phyloP scores from a whole-genome alignment of 805 yeast genomes.

The Starmerella stellata region DNA sequence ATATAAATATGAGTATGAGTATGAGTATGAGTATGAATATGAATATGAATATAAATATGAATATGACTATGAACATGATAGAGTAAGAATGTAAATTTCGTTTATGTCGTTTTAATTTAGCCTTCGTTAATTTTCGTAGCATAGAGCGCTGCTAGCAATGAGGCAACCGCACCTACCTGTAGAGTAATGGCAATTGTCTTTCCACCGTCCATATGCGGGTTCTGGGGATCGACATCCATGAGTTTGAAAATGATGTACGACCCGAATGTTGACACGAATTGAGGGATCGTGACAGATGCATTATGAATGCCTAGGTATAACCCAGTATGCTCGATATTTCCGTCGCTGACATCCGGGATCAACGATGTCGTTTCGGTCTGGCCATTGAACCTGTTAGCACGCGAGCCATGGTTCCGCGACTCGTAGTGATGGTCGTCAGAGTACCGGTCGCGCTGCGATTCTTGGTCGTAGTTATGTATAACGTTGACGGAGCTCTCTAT shows the following conservation, averaged over 20 bases:
- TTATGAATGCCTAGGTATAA: constrained; percentile 27
- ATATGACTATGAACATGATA: too few species aligned
- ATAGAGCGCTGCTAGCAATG: constrained; percentile 31
- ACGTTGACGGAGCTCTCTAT: constrained; percentile 5
- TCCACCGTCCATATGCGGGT: constrained; percentile 22
- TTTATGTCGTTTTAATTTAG: constrained; percentile 77
- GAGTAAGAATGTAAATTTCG: too few species aligned
- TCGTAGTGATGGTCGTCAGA: background rate
- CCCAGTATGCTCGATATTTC: constrained; percentile 21
- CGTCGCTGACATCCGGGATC: constrained; percentile 2
- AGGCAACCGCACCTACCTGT: constrained; percentile 24
- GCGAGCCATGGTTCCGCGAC: background rate
- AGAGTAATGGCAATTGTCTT: constrained; percentile 24
- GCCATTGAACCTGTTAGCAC: background rate
- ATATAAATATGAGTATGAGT: too few species aligned
- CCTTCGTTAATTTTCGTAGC: constrained; percentile 49
- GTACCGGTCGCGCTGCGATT: background rate
- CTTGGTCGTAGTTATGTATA: background rate
- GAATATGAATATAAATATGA: too few species aligned
- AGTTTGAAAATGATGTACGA: constrained; percentile 24
- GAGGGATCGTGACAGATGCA: constrained; percentile 26
- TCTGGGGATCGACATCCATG: constrained; percentile 13
- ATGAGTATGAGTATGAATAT: too few species aligned
- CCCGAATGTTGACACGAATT: constrained; percentile 25
- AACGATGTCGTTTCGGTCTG: background rate